Conservation (phyloP, 129 eudicot species). For the Erigeron canadensis region DNA sequence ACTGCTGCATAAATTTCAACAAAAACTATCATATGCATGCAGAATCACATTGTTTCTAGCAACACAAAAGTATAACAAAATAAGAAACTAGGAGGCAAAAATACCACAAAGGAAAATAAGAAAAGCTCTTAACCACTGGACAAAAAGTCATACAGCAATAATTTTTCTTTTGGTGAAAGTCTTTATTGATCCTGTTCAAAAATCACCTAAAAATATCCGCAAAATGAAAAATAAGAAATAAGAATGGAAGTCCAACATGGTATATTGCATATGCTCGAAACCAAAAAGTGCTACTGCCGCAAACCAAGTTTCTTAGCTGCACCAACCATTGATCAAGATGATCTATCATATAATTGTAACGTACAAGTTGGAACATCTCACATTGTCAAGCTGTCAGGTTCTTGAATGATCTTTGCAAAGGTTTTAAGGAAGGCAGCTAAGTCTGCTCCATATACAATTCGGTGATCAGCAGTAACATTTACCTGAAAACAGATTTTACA, state of each 20-base stretch:
- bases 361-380: conserved; percentile 33
- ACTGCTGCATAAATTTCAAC: too few species aligned
- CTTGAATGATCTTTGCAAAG: conserved; percentile 74
- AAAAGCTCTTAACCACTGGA: too few species aligned
- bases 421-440: conserved; percentile 92
- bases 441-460: conserved; percentile 86
- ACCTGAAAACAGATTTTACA: conserved; percentile 47
- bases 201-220: conserved; percentile 17
- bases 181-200: conserved; percentile 36
- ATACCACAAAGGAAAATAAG: too few species aligned
- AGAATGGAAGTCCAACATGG: conserved; percentile 29
- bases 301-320: conserved; percentile 27
- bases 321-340: conserved; percentile 13
- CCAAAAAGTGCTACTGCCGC: conserved; percentile 24
- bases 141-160: too few species aligned
- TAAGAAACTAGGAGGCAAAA: too few species aligned
- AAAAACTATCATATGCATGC: too few species aligned
- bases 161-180: background rate
- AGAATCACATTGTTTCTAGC: too few species aligned
- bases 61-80: too few species aligned
- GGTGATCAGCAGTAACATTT: conserved; percentile 93
- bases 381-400: conserved; percentile 82
- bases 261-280: conserved; percentile 27
- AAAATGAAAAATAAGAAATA: conserved; percentile 16
- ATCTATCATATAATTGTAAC: conserved; percentile 15